phyloP scores from a whole-genome alignment of 1,139 yeast species.

The Lodderomyces elongisporus region DNA sequence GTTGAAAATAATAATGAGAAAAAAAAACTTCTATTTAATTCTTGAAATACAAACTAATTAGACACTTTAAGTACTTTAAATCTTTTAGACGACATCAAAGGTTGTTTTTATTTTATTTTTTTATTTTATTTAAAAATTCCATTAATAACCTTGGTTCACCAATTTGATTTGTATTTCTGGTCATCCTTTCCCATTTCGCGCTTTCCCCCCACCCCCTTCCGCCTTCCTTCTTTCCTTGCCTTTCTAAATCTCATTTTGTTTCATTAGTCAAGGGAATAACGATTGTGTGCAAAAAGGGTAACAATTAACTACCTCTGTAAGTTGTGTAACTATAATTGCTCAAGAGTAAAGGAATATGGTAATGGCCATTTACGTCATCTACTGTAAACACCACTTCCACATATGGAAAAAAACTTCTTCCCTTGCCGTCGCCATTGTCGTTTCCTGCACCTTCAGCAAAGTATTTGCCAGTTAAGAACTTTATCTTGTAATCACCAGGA shows the following conservation, averaged over 20 bases:
- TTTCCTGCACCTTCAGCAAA: conserved; percentile 22
- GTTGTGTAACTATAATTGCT: conserved; percentile 86
- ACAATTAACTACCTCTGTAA: conserved; percentile 64
- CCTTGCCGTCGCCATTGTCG: no score
- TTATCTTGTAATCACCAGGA: conserved; percentile 67
- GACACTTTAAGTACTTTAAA: no score
- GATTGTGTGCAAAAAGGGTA: not conserved
- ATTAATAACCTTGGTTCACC: not conserved
- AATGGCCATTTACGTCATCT: conserved; percentile 60
- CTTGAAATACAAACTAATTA: no score
- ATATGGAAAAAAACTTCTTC: conserved; percentile 68
- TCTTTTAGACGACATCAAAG: no score
- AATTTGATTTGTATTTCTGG: conserved; percentile 1
- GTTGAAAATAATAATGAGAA: no score
- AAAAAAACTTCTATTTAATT: no score
- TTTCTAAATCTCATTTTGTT: not conserved
- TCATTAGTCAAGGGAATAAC: no score
- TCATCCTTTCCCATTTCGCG: no score
- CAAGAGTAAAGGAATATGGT: conserved; percentile 78
- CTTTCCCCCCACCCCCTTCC: no score
- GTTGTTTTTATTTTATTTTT: not conserved
- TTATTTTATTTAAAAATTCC: not conserved
- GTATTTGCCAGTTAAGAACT: conserved; percentile 70
- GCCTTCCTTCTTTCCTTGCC: not conserved
- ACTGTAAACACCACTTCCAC: conserved; percentile 73